Evolutionary conservation across 1,284 basidiomycete genomes (phyloP), one percentile per base, ranked within the genome.

Genomic region (Neolentinus lepideus): DNA sequence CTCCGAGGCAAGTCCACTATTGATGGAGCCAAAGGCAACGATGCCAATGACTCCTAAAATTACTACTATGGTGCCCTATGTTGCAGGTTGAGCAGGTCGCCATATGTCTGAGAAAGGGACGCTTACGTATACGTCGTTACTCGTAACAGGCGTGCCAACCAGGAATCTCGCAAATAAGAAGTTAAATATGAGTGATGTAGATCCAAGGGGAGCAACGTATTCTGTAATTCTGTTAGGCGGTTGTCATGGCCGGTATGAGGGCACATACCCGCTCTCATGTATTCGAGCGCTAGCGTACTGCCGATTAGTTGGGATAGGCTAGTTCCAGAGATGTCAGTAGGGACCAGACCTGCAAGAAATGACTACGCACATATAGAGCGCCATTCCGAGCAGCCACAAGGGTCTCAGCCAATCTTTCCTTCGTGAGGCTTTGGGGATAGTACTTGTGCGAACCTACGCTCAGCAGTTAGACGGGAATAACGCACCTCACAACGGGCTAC

Each of bases 171-270:
- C 91, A 66, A 94, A 93, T 35, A 94, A 74, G 65, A 93, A 92
- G 69, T 94, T 94, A 74, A 94, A 94, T 56, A 94, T 83, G 57
- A 94, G 81, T 11, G 90, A 90, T 9, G 88, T 87, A 2, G 89
- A 90, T 21, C 90, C 90, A 9, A 92, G 76, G 9, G 90, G 90
- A 1, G 90, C 90, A 51, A 92, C 90, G 63, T 90, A 91, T 83
- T 92, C 88, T 88, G 61, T 22, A 43, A 33, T 52, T 16, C 16
- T 56, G 29, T 43, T 33, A 55, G 38, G 35, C 31, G 38, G 27
- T 43, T 16, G 6, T 50, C 24, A 6, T 6, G n/a, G 51, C 9
- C 12, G 16, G 38, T 16, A 33, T 9, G 27, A 27, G 19, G 36
- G 61, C 48, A 59, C 67, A 31, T 58, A 82, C 89, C 89, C 60